These are phyloP conservation scores for Euphorbia peplus DNA, from an alignment of 345 rosid species.

Conservation along the genomic window DNA sequence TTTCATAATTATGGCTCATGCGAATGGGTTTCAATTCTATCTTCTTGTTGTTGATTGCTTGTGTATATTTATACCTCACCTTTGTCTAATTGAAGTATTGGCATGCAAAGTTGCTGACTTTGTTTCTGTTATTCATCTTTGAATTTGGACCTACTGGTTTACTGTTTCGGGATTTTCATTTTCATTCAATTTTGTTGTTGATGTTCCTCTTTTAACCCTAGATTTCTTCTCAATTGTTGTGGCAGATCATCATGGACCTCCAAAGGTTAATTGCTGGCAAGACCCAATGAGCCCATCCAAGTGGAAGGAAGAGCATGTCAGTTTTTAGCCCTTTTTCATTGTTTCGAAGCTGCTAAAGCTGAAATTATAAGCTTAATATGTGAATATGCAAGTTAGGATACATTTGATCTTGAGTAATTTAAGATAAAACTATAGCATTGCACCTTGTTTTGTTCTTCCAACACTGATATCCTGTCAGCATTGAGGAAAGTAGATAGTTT, in stretches of 20 bases:
- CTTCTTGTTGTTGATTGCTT: neutral
- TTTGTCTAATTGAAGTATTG: neutral
- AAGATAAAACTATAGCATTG: neutral
- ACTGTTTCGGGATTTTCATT: neutral
- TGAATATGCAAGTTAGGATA: neutral
- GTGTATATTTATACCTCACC: neutral
- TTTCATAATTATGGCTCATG: too few species aligned
- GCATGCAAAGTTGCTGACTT: neutral
- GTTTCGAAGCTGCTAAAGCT: neutral
- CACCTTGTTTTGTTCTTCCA: neutral
- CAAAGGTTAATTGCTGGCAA: slow-evolving; percentile 35
- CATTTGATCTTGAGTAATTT: neutral
- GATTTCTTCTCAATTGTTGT: neutral
- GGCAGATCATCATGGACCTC: slow-evolving; percentile 39
- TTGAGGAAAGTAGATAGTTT: neutral
- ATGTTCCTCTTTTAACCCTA: neutral
- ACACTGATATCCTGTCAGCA: neutral
- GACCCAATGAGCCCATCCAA: slow-evolving; percentile 38
- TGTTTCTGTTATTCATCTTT: neutral
- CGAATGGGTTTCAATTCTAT: neutral
- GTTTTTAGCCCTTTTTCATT: neutral
- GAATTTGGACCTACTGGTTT: neutral
- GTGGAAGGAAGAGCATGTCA: slow-evolving; percentile 51
- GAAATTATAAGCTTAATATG: neutral
- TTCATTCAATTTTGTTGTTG: neutral